A percentile compares a stretch with the other conserved stretches of the same genome.
Conservation (phyloP, 805 yeast species). For the Dipodascus albidus region DNA sequence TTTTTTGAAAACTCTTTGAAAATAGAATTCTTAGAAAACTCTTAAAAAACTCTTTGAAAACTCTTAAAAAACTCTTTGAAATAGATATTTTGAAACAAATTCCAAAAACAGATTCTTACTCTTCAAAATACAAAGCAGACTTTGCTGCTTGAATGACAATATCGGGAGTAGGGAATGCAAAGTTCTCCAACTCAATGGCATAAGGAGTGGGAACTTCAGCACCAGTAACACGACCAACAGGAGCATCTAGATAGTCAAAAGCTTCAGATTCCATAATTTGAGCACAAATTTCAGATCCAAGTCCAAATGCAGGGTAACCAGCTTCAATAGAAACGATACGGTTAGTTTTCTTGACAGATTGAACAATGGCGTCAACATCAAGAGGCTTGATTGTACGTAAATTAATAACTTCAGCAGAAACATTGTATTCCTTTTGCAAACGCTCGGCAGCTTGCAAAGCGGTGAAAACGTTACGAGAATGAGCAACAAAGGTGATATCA, state of each 20-base stretch:
- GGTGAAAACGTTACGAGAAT: constrained; percentile 81
- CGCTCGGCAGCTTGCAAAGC: constrained; percentile 84
- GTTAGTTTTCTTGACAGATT: constrained; percentile 90
- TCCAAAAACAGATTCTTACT: constrained; percentile 9
- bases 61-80: too few relatives aligned
- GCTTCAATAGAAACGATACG: constrained; percentile 94
- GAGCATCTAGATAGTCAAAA: constrained; percentile 96
- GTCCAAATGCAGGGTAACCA: constrained; percentile 97
- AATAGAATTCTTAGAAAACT: too few relatives aligned
- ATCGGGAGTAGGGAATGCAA: constrained; percentile 96
- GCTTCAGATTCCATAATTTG: constrained; percentile 98
- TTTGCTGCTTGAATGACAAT: constrained; percentile 65
- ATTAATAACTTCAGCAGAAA: constrained; percentile 87
- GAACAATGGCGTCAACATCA: constrained; percentile 76
- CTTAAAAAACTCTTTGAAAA: too few relatives aligned
- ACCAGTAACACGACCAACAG: constrained; percentile 97
- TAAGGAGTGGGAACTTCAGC: constrained; percentile 99
- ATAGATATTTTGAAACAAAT: too few relatives aligned
- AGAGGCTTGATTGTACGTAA: constrained; percentile 95
- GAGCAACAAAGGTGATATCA: constrained; percentile 81
- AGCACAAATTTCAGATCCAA: constrained; percentile 96
- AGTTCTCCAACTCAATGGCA: constrained; percentile 90
- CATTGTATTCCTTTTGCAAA: constrained; percentile 74
- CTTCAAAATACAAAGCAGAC: constrained; percentile 29
- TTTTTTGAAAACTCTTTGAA: too few relatives aligned